These are phyloP conservation scores for Parastagonospora avenae DNA, from an alignment of 2,329 filamentous ascomycete genomes.

Conservation along the genomic window DNA sequence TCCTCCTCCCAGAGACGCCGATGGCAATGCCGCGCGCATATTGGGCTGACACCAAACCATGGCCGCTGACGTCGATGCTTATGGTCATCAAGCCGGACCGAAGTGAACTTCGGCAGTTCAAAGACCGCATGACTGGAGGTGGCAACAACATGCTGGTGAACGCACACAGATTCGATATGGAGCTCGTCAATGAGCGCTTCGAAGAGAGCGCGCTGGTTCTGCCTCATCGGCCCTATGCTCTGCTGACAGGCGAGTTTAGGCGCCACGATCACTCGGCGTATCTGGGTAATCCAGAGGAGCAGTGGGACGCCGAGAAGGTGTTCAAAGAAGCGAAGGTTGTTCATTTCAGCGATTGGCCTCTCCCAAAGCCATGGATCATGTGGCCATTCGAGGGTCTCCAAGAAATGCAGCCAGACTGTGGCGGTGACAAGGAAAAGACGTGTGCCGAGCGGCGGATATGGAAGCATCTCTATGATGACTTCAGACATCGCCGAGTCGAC, in stretches of 20 bases:
- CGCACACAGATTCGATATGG: conserved; percentile 65
- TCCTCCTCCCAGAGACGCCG: conserved; percentile 65
- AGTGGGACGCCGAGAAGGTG: conserved; percentile 64
- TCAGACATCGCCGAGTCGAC: conserved; percentile 48
- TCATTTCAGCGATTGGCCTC: conserved; percentile 74
- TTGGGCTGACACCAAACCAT: conserved; percentile 64
- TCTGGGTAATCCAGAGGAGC: conserved; percentile 57
- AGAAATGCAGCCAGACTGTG: conserved; percentile 54
- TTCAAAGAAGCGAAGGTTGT: conserved; percentile 68
- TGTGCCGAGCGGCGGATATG: conserved; percentile 51
- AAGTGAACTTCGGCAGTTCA: conserved; percentile 54
- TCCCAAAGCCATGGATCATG: conserved; percentile 68
- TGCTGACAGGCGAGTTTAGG: conserved; percentile 69
- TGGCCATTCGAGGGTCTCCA: conserved; percentile 48
- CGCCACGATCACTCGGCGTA: conserved; percentile 57
- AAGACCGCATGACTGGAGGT: conserved; percentile 32
- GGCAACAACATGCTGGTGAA: conserved; percentile 34
- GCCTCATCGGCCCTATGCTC: conserved; percentile 66
- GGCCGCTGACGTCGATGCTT: conserved; percentile 64
- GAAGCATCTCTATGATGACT: conserved; percentile 53
- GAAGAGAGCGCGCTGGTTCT: conserved; percentile 63
- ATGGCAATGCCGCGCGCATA: conserved; percentile 75
- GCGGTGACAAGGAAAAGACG: conserved; percentile 30
- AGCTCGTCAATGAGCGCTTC: conserved; percentile 68
- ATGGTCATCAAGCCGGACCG: conserved; percentile 66